phyloP scores from a whole-genome alignment of 2,329 filamentous ascomycete species.

The Pseudogymnoascus sp. region DNA sequence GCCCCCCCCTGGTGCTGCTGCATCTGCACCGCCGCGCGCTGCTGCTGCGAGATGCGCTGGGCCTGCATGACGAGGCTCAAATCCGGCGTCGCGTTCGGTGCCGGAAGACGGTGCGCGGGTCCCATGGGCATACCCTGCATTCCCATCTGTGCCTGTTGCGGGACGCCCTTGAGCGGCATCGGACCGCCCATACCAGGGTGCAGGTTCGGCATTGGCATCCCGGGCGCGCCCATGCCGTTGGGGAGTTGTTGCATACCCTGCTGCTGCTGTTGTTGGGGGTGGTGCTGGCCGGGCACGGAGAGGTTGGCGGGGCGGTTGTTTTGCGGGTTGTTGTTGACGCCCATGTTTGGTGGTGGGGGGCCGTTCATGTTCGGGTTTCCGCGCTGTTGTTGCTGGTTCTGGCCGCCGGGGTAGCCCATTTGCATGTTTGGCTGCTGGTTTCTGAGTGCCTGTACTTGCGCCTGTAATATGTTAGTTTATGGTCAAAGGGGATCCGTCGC shows the following conservation, averaged over 20 bases:
- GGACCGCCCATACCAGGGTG: constrained; percentile 28
- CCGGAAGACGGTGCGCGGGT: constrained; percentile 49
- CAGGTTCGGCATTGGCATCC: constrained; percentile 20
- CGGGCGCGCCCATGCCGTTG: constrained; percentile 35
- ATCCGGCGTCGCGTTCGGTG: constrained; percentile 40
- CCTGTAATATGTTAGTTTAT: background rate
- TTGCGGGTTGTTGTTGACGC: constrained; percentile 9
- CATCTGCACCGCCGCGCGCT: constrained; percentile 39
- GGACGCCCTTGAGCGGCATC: constrained; percentile 53
- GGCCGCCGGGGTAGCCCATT: background rate
- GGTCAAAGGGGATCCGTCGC: constrained; percentile 20
- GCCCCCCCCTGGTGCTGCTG: constrained; percentile 26
- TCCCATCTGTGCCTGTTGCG: constrained; percentile 54
- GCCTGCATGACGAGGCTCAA: constrained; percentile 52
- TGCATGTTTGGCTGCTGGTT: background rate
- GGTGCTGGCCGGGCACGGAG: constrained; percentile 32
- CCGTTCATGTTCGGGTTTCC: constrained; percentile 19
- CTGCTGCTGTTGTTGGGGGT: constrained; percentile 34
- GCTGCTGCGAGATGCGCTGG: constrained; percentile 58
- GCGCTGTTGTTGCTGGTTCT: background rate
- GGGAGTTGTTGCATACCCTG: constrained; percentile 41
- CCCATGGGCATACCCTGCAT: constrained; percentile 38
- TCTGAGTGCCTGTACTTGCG: constrained; percentile 12
- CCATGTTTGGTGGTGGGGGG: constrained; percentile 19
- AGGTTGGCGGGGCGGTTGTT: constrained; percentile 10